A percentile compares a stretch with the other conserved stretches of the same genome.
Evolutionary conservation across 192 early-diverging fungal genomes (phyloP).

Genomic region (Podochytrium sp.): DNA sequence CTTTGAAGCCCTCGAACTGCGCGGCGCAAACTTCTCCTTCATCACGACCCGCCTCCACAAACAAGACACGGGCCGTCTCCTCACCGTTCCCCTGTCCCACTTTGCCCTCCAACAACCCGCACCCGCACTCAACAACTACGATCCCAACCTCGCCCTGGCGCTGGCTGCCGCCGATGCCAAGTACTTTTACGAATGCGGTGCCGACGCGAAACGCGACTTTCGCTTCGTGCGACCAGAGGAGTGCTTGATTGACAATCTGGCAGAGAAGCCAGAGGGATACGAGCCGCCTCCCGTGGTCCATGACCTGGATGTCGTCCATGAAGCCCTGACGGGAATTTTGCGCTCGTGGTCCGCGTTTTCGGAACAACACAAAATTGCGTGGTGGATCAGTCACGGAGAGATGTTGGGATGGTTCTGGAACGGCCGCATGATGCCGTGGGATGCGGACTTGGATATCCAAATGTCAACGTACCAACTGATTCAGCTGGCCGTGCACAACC

Average conservation of each 20-base stretch:
- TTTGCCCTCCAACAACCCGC: slow-evolving; percentile 4
- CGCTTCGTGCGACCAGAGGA: not conserved
- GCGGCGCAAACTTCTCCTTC: not conserved
- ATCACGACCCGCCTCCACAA: not conserved
- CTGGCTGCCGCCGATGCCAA: not conserved
- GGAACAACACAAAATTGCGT: slow-evolving; percentile 29
- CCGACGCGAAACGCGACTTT: slow-evolving; percentile 8
- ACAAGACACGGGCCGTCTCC: not conserved
- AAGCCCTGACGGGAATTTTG: not conserved
- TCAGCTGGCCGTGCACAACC: slow-evolving; percentile 1
- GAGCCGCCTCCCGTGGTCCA: not conserved
- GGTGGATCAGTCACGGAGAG: slow-evolving; percentile 46
- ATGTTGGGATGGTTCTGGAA: slow-evolving; percentile 52
- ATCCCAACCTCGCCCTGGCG: not conserved
- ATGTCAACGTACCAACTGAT: slow-evolving; percentile 4
- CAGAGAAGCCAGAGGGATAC: not conserved
- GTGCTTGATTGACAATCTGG: not conserved
- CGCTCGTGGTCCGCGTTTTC: slow-evolving; percentile 30
- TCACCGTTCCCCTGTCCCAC: slow-evolving; percentile 5
- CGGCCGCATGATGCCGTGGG: slow-evolving; percentile 41
- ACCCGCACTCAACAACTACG: slow-evolving; percentile 3
- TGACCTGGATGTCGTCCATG: not conserved
- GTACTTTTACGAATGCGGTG: slow-evolving; percentile 22
- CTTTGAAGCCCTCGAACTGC: not conserved
- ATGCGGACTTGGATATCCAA: slow-evolving; percentile 37